Conservation (phyloP, 257 asterid species). For the Salvia rosmarinus region DNA sequence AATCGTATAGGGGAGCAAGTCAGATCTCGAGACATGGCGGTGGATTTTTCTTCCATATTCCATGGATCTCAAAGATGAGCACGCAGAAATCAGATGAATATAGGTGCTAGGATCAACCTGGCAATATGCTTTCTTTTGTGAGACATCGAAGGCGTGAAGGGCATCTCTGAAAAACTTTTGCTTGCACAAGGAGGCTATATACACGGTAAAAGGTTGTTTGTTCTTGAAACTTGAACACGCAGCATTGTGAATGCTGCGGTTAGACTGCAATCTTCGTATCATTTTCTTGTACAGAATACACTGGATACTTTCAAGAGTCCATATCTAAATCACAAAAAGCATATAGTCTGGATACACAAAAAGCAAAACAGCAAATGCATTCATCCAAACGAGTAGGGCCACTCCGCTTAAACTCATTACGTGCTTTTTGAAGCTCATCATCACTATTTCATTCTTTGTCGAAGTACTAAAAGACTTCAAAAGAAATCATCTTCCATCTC, state of each 20-base stretch:
- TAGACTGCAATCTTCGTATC: constrained; percentile 43
- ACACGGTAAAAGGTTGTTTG: constrained; percentile 38
- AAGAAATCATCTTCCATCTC: constrained; percentile 25
- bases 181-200: constrained; percentile 59
- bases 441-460: constrained; percentile 36
- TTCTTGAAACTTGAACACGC: constrained; percentile 31
- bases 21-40: constrained; percentile 47
- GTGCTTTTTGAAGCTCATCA: constrained; percentile 38
- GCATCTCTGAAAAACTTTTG: constrained; percentile 59
- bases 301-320: constrained; percentile 15
- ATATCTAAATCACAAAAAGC: not conserved
- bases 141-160: constrained; percentile 50
- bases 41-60: constrained; percentile 58
- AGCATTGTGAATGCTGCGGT: constrained; percentile 32
- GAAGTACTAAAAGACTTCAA: constrained; percentile 28
- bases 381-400: constrained; percentile 25
- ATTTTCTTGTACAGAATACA: constrained; percentile 36
- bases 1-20: constrained; percentile 54
- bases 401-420: constrained; percentile 31
- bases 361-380: not conserved
- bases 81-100: constrained; percentile 54
- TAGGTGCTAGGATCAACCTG: constrained; percentile 55
- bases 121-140: constrained; percentile 41
- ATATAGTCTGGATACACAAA: not conserved
- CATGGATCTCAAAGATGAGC: constrained; percentile 59